These are phyloP conservation scores for Linnemannia schmuckeri DNA, from an alignment of 192 early-diverging fungal species.

Conservation along the genomic window DNA sequence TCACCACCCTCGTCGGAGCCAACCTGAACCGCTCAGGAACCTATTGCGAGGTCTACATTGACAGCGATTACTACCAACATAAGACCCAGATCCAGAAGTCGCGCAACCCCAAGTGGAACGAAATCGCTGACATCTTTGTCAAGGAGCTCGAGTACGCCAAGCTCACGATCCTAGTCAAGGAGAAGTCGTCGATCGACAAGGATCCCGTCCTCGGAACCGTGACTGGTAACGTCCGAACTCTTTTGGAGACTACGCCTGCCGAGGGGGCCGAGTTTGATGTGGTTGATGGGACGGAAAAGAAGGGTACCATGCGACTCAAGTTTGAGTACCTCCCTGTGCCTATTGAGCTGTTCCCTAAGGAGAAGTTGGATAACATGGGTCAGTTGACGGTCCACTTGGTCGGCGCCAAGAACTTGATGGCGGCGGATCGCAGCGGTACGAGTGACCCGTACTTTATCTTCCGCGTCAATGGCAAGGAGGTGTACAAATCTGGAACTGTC, in stretches of 20 bases:
- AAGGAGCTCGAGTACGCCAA: constrained; percentile 71
- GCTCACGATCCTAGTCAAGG: constrained; percentile 55
- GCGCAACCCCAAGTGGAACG: constrained; percentile 51
- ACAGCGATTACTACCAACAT: constrained; percentile 45
- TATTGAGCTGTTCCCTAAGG: constrained; percentile 59
- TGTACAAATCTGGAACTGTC: constrained; percentile 75
- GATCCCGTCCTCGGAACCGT: constrained; percentile 49
- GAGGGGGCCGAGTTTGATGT: constrained; percentile 27
- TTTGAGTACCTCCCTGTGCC: constrained; percentile 62
- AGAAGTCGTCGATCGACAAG: constrained; percentile 48
- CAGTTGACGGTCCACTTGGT: constrained; percentile 71
- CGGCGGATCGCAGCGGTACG: constrained; percentile 77
- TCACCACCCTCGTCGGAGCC: constrained; percentile 18
- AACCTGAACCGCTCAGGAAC: constrained; percentile 41
- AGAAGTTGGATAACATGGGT: constrained; percentile 75
- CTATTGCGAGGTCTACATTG: constrained; percentile 53
- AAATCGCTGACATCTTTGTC: constrained; percentile 63
- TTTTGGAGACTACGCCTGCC: constrained; percentile 24
- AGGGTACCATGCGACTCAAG: constrained; percentile 55
- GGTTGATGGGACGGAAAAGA: constrained; percentile 20
- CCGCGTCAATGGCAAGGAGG: constrained; percentile 71
- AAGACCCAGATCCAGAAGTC: constrained; percentile 43
- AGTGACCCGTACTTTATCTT: constrained; percentile 83
- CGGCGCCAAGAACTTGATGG: constrained; percentile 69
- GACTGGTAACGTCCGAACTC: constrained; percentile 23